Evolutionary conservation across 2,329 filamentous ascomycete genomes (phyloP), one percentile per base, ranked within the genome.

Genomic region (Phaeophleospora eucalypticola): DNA sequence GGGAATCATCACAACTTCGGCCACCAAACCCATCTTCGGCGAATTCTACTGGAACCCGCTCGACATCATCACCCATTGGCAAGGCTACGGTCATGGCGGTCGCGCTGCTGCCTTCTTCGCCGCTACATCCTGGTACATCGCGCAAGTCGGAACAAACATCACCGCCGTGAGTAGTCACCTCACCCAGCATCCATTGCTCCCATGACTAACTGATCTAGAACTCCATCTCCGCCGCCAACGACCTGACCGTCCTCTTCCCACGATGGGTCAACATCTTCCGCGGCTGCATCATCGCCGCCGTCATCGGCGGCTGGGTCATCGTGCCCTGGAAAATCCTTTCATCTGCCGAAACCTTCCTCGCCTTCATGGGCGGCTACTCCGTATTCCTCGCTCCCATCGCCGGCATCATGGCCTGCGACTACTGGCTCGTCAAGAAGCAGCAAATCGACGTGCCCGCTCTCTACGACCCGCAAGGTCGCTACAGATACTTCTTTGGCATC

Each of bases 381-480:
- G 73, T 85, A 36, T 85, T 86, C 65, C 67, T 86, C 0, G 81
- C 78, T 0, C 81, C 81, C 0, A 80, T 84, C 53, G 78, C 79
- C 0, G 74, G 76, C 0, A 79, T 83, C 52, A 75, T 83, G 67
- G 70, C 76, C 0, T 72, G 72, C 9, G 81, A 84, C 45, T 83
- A 77, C 58, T 83, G 77, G 76, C 58, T 80, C 44, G 62, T 82
- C 3, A 74, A 78, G 32, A 51, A 51, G 2, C 57, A 63, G 53
- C 76, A 69, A 57, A 75, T 76, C 57, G 73, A 75, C 60, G 72
- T 69, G 2, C 72, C 71, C 41, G 80, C 71, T 38, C 58, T 79
- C 33, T 79, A 79, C 58, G 71, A 77, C 51, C 75, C 71, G 1
- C 52, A 66, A 15, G 60, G 71, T 20, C 74, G 70, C 4, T 79